Evolutionary conservation across 1,284 basidiomycete genomes (phyloP).

Genomic region (Pseudozyma sp.): DNA sequence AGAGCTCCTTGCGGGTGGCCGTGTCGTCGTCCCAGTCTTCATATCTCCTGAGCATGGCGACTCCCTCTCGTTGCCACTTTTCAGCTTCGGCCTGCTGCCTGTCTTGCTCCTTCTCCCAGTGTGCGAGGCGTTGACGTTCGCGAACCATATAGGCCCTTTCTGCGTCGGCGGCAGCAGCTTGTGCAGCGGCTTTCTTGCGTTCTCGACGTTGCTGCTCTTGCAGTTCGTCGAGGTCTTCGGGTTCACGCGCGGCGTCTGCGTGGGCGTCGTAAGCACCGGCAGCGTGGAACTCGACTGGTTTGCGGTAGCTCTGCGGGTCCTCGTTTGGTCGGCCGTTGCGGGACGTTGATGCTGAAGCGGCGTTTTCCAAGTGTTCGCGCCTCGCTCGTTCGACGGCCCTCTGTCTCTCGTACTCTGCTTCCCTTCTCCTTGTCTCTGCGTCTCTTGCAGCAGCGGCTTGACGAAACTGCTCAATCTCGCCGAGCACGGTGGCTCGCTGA

Average conservation of each 20-base stretch:
- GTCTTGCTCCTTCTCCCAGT: constrained; percentile 57
- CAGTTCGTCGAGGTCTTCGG: constrained; percentile 51
- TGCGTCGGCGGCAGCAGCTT: constrained; percentile 43
- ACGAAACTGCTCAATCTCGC: constrained; percentile 86
- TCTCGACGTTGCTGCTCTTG: constrained; percentile 37
- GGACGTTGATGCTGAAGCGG: constrained; percentile 4
- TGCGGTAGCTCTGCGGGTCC: constrained; percentile 52
- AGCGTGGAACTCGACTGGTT: constrained; percentile 50
- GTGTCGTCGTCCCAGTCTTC: constrained; percentile 44
- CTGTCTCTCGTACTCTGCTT: constrained; percentile 62
- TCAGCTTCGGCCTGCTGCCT: constrained; percentile 28
- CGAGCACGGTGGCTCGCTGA: constrained; percentile 89
- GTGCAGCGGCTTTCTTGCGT: constrained; percentile 38
- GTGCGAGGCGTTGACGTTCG: constrained; percentile 51
- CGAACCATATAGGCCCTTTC: constrained; percentile 44
- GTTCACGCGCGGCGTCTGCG: constrained; percentile 36
- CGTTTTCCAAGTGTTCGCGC: constrained; percentile 31
- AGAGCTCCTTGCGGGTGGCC: constrained; percentile 43
- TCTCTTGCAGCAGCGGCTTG: constrained; percentile 63
- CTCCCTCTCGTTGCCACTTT: constrained; percentile 27
- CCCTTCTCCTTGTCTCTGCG: constrained; percentile 57
- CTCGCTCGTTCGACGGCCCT: constrained; percentile 37
- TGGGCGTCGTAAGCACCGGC: constrained; percentile 24
- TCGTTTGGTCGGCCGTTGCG: constrained; percentile 21
- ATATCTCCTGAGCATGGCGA: constrained; percentile 24